Evolutionary conservation across 2,329 filamentous ascomycete species (phyloP), one percentile per base, ranked within the genome.

Genomic region (Nemania diffusa): DNA sequence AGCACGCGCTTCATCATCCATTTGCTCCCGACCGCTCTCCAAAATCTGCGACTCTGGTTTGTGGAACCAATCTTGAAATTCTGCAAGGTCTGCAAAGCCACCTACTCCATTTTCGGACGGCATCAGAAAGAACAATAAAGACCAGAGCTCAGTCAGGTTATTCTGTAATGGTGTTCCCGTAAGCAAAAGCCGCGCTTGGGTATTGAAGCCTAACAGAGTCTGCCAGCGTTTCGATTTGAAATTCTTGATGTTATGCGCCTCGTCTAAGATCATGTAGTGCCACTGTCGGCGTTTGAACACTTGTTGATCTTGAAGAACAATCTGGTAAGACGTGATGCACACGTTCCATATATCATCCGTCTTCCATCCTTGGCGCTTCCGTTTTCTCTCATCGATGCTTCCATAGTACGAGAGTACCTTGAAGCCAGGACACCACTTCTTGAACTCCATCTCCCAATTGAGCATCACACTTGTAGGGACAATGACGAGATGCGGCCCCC

Each of bases 391-490:
- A 72, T 97, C 94, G 74, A 94, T 92, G 48, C 91, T 93, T 50
- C 97, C 96, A 77, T 98, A 99, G 81, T 99, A 99, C 0, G 94
- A 96, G 66, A 99, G 84, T 63, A 99, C 97, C 78, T 97, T 98
- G 84, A 99, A 99, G 0, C 96, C 95, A 2, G 97, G 96, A 64
- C 94, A 93, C 89, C 95, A 99, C 78, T 99, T 99, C 77, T 98
- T 98, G 85, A 99, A 99, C 80, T 99, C 96, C 92, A 98, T 98
- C 79, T 99, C 97, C 96, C 96, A 99, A 77, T 99, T 99, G 71
- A 99, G 88, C 86, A 99, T 97, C 56, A 99, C 97, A 79, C 94
- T 98, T 1, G 96, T 99, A 1, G 96, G 96, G 1, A 99, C 96
- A 68, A 99, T 92, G 56, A 99, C 93, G 26, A 99, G 83, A 82